Evolutionary conservation across 176 grass and related monocot species (phyloP), one percentile per base, ranked within the genome.

Genomic region (Lolium multiflorum): DNA sequence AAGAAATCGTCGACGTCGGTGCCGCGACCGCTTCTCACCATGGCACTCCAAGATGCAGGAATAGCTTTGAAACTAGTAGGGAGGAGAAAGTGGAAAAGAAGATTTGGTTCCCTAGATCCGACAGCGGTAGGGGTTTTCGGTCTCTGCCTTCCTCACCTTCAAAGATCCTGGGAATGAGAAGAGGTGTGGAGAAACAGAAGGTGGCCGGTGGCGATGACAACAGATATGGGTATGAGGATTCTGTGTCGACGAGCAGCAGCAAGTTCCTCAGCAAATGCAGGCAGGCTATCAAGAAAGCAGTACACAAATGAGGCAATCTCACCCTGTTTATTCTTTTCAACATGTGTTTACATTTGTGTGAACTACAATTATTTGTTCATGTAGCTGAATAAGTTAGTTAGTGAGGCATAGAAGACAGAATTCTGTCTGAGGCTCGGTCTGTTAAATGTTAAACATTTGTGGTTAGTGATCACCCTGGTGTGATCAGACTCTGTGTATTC

Each of bases 101-200:
- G 76, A 76, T 81, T 11, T 78, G 76, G 80, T 84, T 94, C 65
- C 92, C 86, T 0, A 96, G 86, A 49, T 82, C 90, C 4, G 92
- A 96, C 46, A 99, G 97, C 24, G 14, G 64, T 17, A 99, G 90
- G 87, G 97, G 88, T 58, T 99, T 96, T 66, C 77, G 97, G 25
- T 96, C 94, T 25, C 82, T 99, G 73, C 97, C 97, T 48, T 98
- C 97, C 10, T 96, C 97, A 0, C 97, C 97, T 85, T 96, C 94
- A 7, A 94, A 88, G 51, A 88, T 99, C 39, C 31, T 92, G 54
- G 94, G 92, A 76, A 94, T 92, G 93, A 94, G 81, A 58, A 92
- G 85, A 71, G 89, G 92, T 10, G 92, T 87, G 18, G 94, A 99
- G 82, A 96, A 94, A 75, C 92, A 92, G 0, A 88, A 96, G 82